Conservation (phyloP, 164 flowering plant genomes). For the Kingdonia uniflora region DNA sequence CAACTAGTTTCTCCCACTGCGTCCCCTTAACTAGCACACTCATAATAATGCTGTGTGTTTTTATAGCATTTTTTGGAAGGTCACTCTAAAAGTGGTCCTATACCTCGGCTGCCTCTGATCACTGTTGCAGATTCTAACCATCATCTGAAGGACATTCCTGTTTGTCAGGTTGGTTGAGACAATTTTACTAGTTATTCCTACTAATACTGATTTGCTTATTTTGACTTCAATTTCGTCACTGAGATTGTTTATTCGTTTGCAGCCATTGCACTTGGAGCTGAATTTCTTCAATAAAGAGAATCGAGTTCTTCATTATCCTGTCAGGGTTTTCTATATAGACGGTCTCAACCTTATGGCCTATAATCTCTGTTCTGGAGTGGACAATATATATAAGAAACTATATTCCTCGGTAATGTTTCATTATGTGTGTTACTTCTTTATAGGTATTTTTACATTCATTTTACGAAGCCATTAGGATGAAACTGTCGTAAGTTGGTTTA, state of each 20-base stretch:
- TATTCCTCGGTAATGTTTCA: conserved; percentile 47
- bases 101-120: conserved; percentile 82
- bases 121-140: conserved; percentile 55
- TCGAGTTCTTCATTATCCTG: conserved; percentile 94
- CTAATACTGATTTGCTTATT: background rate
- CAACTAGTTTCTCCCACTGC: no score
- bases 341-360: conserved; percentile 86
- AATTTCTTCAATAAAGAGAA: conserved; percentile 91
- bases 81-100: conserved; percentile 87
- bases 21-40: no score
- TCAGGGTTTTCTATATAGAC: conserved; percentile 81
- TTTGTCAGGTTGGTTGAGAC: conserved; percentile 58
- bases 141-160: conserved; percentile 72
- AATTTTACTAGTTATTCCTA: background rate
- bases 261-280: conserved; percentile 96
- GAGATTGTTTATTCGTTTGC: conserved; percentile 17
- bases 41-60: background rate
- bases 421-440: background rate
- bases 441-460: background rate
- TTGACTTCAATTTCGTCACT: conserved; percentile 7
- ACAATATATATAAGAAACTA: conserved; percentile 79
- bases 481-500: no score
- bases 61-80: conserved; percentile 97
- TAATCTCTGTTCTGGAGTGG: conserved; percentile 75
- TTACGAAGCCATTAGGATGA: no score